These are phyloP conservation scores for Mycena maculata DNA, from an alignment of 768 basidiomycete species.

Conservation along the genomic window DNA sequence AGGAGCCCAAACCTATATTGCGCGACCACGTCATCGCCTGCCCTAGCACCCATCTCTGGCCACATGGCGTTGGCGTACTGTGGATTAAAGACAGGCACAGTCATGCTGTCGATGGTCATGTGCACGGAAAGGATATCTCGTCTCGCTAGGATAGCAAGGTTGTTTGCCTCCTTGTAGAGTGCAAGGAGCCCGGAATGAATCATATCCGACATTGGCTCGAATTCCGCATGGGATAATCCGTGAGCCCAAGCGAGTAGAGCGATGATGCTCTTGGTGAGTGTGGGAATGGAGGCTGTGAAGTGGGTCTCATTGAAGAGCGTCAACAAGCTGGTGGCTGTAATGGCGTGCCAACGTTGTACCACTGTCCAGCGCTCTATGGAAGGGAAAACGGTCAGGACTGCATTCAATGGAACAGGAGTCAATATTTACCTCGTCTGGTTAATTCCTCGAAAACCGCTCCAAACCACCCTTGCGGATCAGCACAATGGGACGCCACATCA, in stretches of 20 bases:
- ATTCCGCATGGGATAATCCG: neutral
- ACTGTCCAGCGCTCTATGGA: conserved; percentile 15
- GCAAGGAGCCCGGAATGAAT: neutral
- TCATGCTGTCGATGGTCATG: conserved; percentile 5
- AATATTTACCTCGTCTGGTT: neutral
- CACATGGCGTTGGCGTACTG: neutral
- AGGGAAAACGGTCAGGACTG: neutral
- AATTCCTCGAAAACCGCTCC: neutral
- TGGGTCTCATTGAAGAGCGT: neutral
- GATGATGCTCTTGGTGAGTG: neutral
- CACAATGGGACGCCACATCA: neutral
- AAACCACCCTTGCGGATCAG: neutral
- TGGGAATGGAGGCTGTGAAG: neutral
- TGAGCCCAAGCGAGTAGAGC: conserved; percentile 1
- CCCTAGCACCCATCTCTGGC: conserved; percentile 14
- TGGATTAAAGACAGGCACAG: neutral
- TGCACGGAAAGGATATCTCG: conserved; percentile 15
- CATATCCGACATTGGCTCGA: neutral
- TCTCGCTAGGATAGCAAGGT: neutral
- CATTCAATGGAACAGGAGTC: neutral
- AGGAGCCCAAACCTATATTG: conserved; percentile 7
- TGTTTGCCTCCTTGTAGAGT: conserved; percentile 7
- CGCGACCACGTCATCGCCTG: conserved; percentile 1
- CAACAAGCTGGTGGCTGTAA: conserved; percentile 1
- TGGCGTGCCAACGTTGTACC: conserved; percentile 14